These are phyloP conservation scores for Fusarium tricinctum DNA, from an alignment of 2,329 filamentous ascomycete species.

Conservation along the genomic window DNA sequence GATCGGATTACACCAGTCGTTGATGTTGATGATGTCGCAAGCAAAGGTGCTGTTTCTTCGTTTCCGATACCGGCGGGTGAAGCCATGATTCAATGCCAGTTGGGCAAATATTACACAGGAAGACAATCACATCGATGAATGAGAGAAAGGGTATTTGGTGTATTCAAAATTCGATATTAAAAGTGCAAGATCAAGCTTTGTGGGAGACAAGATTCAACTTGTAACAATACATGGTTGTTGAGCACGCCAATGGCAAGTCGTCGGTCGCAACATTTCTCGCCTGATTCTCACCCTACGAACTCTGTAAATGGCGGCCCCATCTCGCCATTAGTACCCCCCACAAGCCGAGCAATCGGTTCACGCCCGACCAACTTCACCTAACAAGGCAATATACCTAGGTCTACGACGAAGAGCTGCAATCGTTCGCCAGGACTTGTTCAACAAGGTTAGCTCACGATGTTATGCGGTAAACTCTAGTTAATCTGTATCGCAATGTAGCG, in stretches of 20 bases:
- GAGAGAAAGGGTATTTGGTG: background rate
- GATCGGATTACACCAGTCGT: conserved; percentile 1
- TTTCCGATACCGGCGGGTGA: conserved; percentile 27
- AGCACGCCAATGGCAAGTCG: conserved; percentile 2
- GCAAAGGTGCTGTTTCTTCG: conserved; percentile 28
- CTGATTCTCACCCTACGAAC: background rate
- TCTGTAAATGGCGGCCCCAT: conserved; percentile 23
- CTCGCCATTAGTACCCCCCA: conserved; percentile 16
- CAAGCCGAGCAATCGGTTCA: conserved; percentile 12
- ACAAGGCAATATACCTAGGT: background rate
- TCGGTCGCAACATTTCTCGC: too few relatives aligned
- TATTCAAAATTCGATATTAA: background rate
- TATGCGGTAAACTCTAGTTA: too few relatives aligned
- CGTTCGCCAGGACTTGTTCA: too few relatives aligned
- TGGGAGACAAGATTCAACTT: background rate
- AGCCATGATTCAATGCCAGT: conserved; percentile 25
- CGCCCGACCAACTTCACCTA: conserved; percentile 23
- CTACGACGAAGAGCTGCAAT: too few relatives aligned
- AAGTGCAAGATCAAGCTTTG: background rate
- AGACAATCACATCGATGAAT: background rate
- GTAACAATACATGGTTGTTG: background rate
- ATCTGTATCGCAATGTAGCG: too few relatives aligned
- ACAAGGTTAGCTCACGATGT: too few relatives aligned
- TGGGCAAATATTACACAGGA: background rate
- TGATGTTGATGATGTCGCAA: conserved; percentile 14